A percentile compares a stretch with the other conserved stretches of the same genome.
Conservation (phyloP, 495 filamentous ascomycete species). For the Astrocystis sublimbata region DNA sequence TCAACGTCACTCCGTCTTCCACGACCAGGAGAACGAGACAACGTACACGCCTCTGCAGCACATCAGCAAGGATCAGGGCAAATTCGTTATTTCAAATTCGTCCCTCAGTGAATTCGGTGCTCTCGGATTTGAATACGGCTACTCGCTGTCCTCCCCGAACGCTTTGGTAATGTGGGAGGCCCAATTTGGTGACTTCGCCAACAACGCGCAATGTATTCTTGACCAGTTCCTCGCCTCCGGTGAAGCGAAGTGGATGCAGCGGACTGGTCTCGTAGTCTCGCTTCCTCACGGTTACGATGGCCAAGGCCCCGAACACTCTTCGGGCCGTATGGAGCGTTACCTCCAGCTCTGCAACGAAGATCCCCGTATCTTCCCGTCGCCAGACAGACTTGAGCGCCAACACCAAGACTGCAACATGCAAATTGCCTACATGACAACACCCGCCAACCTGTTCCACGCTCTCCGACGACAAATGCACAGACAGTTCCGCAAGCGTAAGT, state of each 20-base stretch:
- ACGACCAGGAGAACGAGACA: slow-evolving; percentile 90
- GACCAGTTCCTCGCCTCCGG: slow-evolving; percentile 98
- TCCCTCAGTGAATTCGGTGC: slow-evolving; percentile 93
- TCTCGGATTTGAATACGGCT: slow-evolving; percentile 98
- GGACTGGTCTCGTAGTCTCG: slow-evolving; percentile 90
- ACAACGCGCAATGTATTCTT: slow-evolving; percentile 98
- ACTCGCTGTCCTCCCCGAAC: slow-evolving; percentile 94
- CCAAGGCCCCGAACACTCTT: slow-evolving; percentile 98
- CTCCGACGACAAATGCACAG: slow-evolving; percentile 96
- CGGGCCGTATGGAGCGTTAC: slow-evolving; percentile 95
- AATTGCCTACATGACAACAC: slow-evolving; percentile 89
- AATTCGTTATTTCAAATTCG: slow-evolving; percentile 96
- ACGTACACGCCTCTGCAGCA: slow-evolving; percentile 93
- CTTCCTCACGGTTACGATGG: slow-evolving; percentile 98
- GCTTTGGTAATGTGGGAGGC: slow-evolving; percentile 99
- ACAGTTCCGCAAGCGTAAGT: slow-evolving; percentile 97
- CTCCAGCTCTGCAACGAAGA: slow-evolving; percentile 98
- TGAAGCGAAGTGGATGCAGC: slow-evolving; percentile 97
- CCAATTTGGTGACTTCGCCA: slow-evolving; percentile 99
- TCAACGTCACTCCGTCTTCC: slow-evolving; percentile 93
- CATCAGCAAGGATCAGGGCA: slow-evolving; percentile 83
- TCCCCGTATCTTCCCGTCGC: slow-evolving; percentile 82
- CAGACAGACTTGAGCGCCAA: slow-evolving; percentile 90
- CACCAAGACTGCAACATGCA: slow-evolving; percentile 99
- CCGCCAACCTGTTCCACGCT: slow-evolving; percentile 94